Conservation (phyloP, 192 early-diverging fungal genomes). For the Paraglomus brasilianum region DNA sequence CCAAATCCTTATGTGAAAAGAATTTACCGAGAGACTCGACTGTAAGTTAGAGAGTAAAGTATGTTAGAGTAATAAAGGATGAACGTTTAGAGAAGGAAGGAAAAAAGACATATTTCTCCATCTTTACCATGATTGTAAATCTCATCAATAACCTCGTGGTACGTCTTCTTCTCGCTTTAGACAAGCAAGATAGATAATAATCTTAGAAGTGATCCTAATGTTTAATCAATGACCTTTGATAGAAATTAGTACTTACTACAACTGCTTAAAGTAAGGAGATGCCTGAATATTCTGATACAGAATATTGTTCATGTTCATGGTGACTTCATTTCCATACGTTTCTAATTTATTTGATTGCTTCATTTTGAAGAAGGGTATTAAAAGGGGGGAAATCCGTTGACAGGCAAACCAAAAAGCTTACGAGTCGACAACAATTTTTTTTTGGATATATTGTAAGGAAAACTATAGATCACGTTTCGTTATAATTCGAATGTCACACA, state of each 20-base stretch:
- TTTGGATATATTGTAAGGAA: too few relatives aligned
- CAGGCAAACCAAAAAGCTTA: too few relatives aligned
- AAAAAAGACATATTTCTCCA: not conserved
- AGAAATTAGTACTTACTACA: constrained; percentile 58
- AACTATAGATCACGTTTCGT: too few relatives aligned
- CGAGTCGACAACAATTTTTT: too few relatives aligned
- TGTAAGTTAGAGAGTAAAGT: constrained; percentile 30
- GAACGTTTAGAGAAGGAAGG: not conserved
- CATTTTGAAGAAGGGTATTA: not conserved
- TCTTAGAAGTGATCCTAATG: not conserved
- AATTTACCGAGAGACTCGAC: constrained; percentile 36
- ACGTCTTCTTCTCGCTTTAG: constrained; percentile 66
- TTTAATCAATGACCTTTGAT: not conserved
- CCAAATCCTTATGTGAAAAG: too few relatives aligned
- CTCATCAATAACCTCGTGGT: constrained; percentile 76
- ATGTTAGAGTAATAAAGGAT: not conserved
- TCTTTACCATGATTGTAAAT: constrained; percentile 63
- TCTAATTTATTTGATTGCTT: constrained; percentile 52
- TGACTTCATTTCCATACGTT: constrained; percentile 71
- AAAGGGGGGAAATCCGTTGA: too few relatives aligned
- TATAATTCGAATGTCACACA: too few relatives aligned
- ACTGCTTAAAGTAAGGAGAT: constrained; percentile 71
- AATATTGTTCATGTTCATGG: constrained; percentile 81
- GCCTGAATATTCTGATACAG: constrained; percentile 70
- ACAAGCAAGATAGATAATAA: constrained; percentile 4